phyloP scores from a whole-genome alignment of 2,329 filamentous ascomycete species.

The Epichloe hybrida region DNA sequence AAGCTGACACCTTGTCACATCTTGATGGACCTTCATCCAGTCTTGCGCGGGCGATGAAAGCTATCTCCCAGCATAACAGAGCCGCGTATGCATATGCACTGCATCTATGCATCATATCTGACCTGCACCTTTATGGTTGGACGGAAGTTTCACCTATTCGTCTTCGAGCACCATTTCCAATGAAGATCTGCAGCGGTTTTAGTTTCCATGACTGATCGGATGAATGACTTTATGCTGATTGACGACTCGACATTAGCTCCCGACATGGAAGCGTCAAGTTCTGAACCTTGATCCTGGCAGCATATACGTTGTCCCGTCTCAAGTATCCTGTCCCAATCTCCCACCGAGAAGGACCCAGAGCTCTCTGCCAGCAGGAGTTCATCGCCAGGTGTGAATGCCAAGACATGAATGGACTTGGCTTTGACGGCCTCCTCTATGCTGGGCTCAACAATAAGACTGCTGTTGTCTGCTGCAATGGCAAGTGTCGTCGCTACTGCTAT shows the following conservation, averaged over 20 bases:
- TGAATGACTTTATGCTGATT: conserved; percentile 40
- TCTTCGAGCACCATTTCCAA: conserved; percentile 36
- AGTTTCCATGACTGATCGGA: conserved; percentile 45
- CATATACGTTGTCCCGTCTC: conserved; percentile 54
- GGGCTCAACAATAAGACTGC: conserved; percentile 43
- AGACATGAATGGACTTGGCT: conserved; percentile 64
- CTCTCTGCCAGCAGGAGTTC: conserved; percentile 70
- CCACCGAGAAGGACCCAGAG: conserved; percentile 61
- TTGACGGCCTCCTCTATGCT: conserved; percentile 45
- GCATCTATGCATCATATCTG: background rate
- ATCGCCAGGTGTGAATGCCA: conserved; percentile 64
- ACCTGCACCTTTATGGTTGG: background rate
- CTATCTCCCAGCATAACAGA: background rate
- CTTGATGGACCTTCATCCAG: background rate
- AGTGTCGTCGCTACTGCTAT: conserved; percentile 54
- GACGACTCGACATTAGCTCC: conserved; percentile 30
- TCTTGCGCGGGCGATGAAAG: background rate
- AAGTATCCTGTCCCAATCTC: conserved; percentile 61
- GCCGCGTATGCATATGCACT: background rate
- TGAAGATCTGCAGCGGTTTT: conserved; percentile 40
- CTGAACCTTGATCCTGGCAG: conserved; percentile 28
- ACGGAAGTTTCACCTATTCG: background rate
- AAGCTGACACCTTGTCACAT: background rate
- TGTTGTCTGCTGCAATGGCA: conserved; percentile 35
- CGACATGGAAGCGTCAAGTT: conserved; percentile 29